Base-by-base conservation (phyloP, 768 basidiomycete genomes). In the Pleurotus djamor region DNA sequence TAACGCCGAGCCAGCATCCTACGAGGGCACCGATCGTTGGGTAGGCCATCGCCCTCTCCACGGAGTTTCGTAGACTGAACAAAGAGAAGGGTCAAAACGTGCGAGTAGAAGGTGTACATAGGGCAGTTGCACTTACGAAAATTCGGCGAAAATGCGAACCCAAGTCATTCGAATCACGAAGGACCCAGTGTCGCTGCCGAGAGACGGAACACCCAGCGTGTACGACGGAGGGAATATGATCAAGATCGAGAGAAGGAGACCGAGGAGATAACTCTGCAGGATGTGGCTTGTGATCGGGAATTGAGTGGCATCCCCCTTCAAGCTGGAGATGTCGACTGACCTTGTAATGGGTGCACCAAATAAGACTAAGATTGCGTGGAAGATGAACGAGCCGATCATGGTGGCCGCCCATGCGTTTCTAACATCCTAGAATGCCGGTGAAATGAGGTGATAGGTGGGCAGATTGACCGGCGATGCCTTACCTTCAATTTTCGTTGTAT, bases 41-140 rank as follows among this genome's bases (percentile, higher is more conserved):
- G 65, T 92, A 94, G 14, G 96, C 82, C 17, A 96, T 70, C 0
- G 86, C 85, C 55, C 88, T 78, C 70, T 98, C 96, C 32, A 91
- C 67, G 3, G 87, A 79, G n/a, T 83, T 87, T 62, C 78, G 82
- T 17, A 76, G 72, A 38, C 85, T 88, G 63, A 52, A 37, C 21
- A 28, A 28, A 52, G 58, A 45, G 48, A 48, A 38, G 41, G 65
- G 61, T n/a, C 49, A 33, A 14, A 62, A 56, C 33, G 32, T 59
- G 54, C 37, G 50, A 38, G 56, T 51, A 55, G 48, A 48, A n/a
- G 10, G 54, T 36, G 37, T n/a, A 44, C 21, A 41, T 41, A 9
- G 36, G n/a, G 36, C 36, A n/a, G 32, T 34, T 17, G 32, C 38
- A 86, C 93, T 70, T 68, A 96, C 95, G 83, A 80, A 61, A 91